phyloP scores from a whole-genome alignment of 1,284 basidiomycete species.

The Salmacisia buchloeana region DNA sequence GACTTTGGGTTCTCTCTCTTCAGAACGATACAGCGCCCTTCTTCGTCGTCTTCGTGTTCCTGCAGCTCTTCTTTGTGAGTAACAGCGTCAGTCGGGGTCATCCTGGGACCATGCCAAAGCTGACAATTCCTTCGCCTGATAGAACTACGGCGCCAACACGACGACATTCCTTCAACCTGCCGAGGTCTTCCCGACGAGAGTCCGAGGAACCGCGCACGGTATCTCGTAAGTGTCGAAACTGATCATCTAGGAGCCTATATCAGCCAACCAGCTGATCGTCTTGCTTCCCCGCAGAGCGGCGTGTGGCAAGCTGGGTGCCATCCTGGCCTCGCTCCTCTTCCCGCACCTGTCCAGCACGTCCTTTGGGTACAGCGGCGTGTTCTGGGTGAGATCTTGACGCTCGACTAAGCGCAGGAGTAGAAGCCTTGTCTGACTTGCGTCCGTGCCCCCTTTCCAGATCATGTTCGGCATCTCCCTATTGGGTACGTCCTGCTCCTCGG shows the following conservation, averaged over 20 bases:
- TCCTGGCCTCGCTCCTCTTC: constrained; percentile 52
- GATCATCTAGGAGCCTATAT: neutral
- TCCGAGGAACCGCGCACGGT: constrained; percentile 55
- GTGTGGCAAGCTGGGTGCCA: constrained; percentile 55
- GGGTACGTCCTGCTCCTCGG: constrained; percentile 13
- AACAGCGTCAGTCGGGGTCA: neutral
- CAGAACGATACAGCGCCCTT: constrained; percentile 58
- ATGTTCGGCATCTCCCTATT: constrained; percentile 40
- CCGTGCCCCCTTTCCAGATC: constrained; percentile 21
- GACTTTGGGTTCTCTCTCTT: too few relatives aligned
- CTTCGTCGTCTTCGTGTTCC: constrained; percentile 70
- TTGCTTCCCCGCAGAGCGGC: constrained; percentile 37
- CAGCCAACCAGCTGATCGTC: neutral
- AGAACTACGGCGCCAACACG: constrained; percentile 64
- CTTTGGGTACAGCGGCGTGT: constrained; percentile 30
- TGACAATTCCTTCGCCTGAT: neutral
- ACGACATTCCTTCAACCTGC: constrained; percentile 72
- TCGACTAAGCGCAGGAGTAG: constrained; percentile 25
- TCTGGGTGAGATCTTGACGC: constrained; percentile 48
- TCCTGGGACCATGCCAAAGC: neutral
- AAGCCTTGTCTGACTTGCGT: constrained; percentile 33
- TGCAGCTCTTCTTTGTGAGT: constrained; percentile 52
- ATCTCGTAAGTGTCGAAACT: constrained; percentile 30
- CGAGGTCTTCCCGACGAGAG: constrained; percentile 74
- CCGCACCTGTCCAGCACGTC: neutral